Evolutionary conservation across 495 filamentous ascomycete species (phyloP).

Genomic region (Annulohypoxylon stygium): DNA sequence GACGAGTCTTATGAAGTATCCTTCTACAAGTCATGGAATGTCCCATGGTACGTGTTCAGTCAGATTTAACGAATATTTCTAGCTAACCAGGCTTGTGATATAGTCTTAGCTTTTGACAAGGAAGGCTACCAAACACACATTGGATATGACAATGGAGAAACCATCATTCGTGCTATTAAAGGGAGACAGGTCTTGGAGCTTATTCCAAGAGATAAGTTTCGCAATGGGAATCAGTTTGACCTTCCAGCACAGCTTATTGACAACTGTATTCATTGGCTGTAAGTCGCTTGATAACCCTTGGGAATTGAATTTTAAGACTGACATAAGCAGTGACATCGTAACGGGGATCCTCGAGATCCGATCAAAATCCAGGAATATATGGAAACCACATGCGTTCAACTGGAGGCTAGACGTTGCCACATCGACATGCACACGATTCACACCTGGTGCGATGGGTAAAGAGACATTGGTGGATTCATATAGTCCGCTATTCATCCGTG

Average conservation of each 20-base stretch:
- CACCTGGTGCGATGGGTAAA: not conserved
- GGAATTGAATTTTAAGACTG: not conserved
- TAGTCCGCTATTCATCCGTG: slow-evolving; percentile 43
- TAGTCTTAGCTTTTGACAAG: slow-evolving; percentile 22
- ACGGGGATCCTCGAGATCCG: slow-evolving; percentile 66
- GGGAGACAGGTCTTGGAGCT: slow-evolving; percentile 50
- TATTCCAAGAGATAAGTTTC: slow-evolving; percentile 53
- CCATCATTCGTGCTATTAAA: slow-evolving; percentile 57
- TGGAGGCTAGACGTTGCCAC: slow-evolving; percentile 34
- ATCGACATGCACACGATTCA: slow-evolving; percentile 36
- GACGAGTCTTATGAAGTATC: slow-evolving; percentile 57
- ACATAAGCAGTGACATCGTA: slow-evolving; percentile 50
- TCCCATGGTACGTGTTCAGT: slow-evolving; percentile 45
- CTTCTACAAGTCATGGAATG: slow-evolving; percentile 62
- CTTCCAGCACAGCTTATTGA: slow-evolving; percentile 63
- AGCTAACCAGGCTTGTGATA: slow-evolving; percentile 1
- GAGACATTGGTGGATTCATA: slow-evolving; percentile 49
- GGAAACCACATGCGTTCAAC: slow-evolving; percentile 49
- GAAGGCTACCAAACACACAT: slow-evolving; percentile 32
- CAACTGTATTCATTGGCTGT: slow-evolving; percentile 71
- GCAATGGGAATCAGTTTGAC: slow-evolving; percentile 50
- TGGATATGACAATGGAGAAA: slow-evolving; percentile 31
- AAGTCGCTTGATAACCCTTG: slow-evolving; percentile 5
- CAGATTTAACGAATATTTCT: not conserved
- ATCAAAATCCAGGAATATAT: slow-evolving; percentile 54